Base-by-base conservation (phyloP, 768 basidiomycete species). In the Russula emetica region DNA sequence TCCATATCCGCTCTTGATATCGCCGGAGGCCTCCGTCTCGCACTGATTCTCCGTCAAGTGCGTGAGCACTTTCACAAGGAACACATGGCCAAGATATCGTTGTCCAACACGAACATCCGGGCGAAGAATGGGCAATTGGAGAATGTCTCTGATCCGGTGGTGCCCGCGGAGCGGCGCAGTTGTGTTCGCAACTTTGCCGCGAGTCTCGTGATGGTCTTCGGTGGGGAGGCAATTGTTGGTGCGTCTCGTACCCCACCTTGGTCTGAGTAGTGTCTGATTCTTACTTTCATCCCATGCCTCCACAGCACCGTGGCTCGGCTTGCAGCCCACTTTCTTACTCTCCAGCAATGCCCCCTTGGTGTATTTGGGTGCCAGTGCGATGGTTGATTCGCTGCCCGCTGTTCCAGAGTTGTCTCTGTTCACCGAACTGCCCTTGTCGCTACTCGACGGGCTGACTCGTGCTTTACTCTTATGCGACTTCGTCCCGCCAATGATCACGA, bases 221-320 rank as follows among this genome's bases (percentile, higher is more conserved):
- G 66, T 63, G 67, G 67, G 11, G 67, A 69, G 42, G 66, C 66
- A 6, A 22, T 69, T 34, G 44, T 69, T 32, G 66, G 67, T 69
- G 40, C 57, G 66, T 59, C 22, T 38, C 44, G 16, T 20, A 13
- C 20, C 10, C 11, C 56, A 22, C 60, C 32, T 56, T 28, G 42
- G 24, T 40, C 28, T 66, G 49, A 51, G 28, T 18, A 26, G 7
- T 40, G 10, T 47, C 40, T 47, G 7, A 18, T 30, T 38, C 38
- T 36, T 38, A 36, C 34, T 38, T 3, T n/a, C 26, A 45, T 45
- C 44, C 10, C 13, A n/a, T 30, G 14, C 30, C 30, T n/a, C 26
- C 10, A 14, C 38, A 69, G 67, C 61, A 1, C 66, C 67, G 28
- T 69, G 56, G 62, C 66, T 69, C 6, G 67, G 66, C 52, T 7